Conservation (phyloP, 495 filamentous ascomycete genomes). For the Articulospora tetracladia region DNA sequence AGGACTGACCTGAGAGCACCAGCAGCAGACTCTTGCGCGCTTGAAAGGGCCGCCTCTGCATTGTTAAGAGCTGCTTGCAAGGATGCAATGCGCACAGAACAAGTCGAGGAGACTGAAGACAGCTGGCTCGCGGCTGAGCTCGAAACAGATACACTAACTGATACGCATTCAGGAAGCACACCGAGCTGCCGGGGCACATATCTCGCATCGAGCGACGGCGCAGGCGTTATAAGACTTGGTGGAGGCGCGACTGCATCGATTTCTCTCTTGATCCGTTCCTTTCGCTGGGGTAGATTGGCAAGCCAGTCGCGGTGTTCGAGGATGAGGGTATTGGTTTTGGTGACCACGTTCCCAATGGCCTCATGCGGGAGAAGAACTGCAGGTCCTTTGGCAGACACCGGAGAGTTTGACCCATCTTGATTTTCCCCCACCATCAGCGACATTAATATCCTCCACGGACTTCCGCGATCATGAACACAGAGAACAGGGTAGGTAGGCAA, state of each 20-base stretch:
- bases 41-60: not conserved
- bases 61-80: not conserved
- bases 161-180: conserved; percentile 6
- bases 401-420: conserved; percentile 1
- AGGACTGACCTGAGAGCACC: not conserved
- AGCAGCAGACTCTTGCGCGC: not conserved
- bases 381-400: not conserved
- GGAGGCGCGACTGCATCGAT: not conserved
- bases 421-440: not conserved
- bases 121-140: not conserved
- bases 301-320: conserved; percentile 4
- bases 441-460: not conserved
- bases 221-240: conserved; percentile 3
- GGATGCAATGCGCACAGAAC: not conserved
- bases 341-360: conserved; percentile 3
- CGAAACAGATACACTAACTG: not conserved
- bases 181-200: not conserved
- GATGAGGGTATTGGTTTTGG: conserved; percentile 6
- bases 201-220: not conserved
- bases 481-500: not conserved
- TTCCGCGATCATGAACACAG: not conserved
- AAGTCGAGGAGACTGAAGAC: conserved; percentile 1
- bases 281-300: conserved; percentile 1
- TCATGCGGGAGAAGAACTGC: not conserved
- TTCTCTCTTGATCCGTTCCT: not conserved